Percentiles rank a stretch among this genome's conserved stretches.
These are phyloP conservation scores for Colletotrichum zoysiae DNA, from an alignment of 2,329 filamentous ascomycete genomes.

Conservation along the genomic window DNA sequence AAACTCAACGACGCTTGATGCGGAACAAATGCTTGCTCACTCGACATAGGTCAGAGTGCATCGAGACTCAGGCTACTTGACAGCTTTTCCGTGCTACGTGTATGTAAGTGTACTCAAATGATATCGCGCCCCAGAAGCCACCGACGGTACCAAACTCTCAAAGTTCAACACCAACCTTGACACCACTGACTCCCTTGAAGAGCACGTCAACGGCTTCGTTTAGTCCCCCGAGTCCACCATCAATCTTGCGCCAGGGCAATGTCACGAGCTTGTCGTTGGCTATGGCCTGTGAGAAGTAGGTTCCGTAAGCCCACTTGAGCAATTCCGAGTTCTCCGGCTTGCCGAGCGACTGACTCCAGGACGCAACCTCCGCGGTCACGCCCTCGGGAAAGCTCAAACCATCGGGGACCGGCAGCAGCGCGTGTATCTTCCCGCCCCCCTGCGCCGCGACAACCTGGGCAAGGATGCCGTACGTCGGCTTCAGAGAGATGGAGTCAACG, in stretches of 20 bases:
- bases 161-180: conserved; percentile 26
- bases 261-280: not conserved
- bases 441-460: conserved; percentile 29
- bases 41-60: not conserved
- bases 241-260: conserved; percentile 11
- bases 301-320: conserved; percentile 18
- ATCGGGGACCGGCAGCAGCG: conserved; percentile 16
- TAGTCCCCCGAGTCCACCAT: conserved; percentile 13
- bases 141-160: not conserved
- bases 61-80: not conserved
- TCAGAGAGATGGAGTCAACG: conserved; percentile 48
- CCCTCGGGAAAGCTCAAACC: conserved; percentile 10
- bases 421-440: conserved; percentile 26
- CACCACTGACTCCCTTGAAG: conserved; percentile 23
- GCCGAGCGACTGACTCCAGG: not conserved
- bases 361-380: conserved; percentile 2
- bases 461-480: conserved; percentile 43
- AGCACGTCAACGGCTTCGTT: conserved; percentile 28
- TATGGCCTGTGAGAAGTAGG: conserved; percentile 23
- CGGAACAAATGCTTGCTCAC: not conserved
- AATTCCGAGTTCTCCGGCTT: conserved; percentile 20
- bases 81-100: not conserved
- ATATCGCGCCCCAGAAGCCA: too few species aligned
- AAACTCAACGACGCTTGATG: not conserved
- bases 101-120: too few species aligned